A percentile compares a stretch with the other conserved stretches of the same genome.
Conservation (phyloP, 805 yeast species). For the Wickerhamiella galacta region DNA sequence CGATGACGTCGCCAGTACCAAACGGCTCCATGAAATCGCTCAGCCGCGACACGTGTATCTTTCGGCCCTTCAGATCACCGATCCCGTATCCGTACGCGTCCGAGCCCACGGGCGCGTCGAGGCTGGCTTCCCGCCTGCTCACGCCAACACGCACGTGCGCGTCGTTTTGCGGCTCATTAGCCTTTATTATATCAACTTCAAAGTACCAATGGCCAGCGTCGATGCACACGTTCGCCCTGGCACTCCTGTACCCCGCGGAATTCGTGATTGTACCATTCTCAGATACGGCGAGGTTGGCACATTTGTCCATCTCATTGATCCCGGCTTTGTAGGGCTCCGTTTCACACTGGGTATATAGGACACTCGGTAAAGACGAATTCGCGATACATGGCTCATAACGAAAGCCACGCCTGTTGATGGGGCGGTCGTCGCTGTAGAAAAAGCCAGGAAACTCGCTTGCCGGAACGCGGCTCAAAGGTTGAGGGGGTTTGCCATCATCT, state of each 20-base stretch:
- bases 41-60: conserved; percentile 60
- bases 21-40: conserved; percentile 42
- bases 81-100: conserved; percentile 90
- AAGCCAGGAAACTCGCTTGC: background rate
- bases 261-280: conserved; percentile 34
- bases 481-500: background rate
- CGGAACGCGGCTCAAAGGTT: background rate
- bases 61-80: conserved; percentile 61
- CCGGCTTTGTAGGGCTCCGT: conserved; percentile 46
- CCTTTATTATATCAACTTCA: conserved; percentile 47
- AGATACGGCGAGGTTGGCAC: conserved; percentile 32
- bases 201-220: conserved; percentile 68
- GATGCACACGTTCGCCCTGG: conserved; percentile 55
- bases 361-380: conserved; percentile 32
- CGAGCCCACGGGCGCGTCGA: conserved; percentile 91
- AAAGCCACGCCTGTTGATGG: conserved; percentile 64
- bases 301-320: no score
- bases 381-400: conserved; percentile 72
- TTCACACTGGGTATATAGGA: conserved; percentile 57
- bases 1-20: conserved; percentile 64
- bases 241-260: conserved; percentile 62
- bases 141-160: conserved; percentile 70
- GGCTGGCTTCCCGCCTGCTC: conserved; percentile 67
- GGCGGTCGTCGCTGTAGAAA: conserved; percentile 48
- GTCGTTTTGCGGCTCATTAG: conserved; percentile 16